Evolutionary conservation across 495 filamentous ascomycete genomes (phyloP), one percentile per base, ranked within the genome.

Genomic region (Xylaria curta): DNA sequence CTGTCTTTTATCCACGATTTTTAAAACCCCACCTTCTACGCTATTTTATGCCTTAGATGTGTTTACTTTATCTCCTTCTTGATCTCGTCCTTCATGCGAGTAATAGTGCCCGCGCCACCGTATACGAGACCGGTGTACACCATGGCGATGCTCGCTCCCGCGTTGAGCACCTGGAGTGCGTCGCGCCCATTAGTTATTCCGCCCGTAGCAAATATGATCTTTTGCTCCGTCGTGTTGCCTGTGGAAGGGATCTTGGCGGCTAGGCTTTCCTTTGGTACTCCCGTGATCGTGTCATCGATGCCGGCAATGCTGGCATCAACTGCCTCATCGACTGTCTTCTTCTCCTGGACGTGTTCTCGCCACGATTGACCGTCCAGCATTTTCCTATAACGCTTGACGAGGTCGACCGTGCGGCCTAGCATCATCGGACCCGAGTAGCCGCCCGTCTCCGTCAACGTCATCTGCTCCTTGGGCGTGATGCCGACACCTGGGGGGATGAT

Each of bases 341-440:
- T 76, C 28, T 69, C 72, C 61, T 78, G 74, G 17, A 49, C 49
- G 24, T 73, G 47, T 10, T 72, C 75, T 12, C 61, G 61, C 31
- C 82, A 79, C 6, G 81, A 76, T 66, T 81, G 79, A 42, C 78
- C 80, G 74, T 97, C 94, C 6, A 98, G 84, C 76, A 91, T 83
- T 56, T 86, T 86, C 42, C 94, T 87, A 80, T 98, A 98, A 67
- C 90, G 85, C 64, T 88, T 89, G 0, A 98, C 93, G 38, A 98
- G 83, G 9, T 85, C 83, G 49, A 94, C 79, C 2, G 93, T 97
- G 69, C 89, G 86, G 47, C 91, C 89, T 73, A 97, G 96, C 79
- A 97, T 86, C 79, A 91, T 91, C 3, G 95, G 96, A 15, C 96
- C 96, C 0, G 94, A 97, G 76, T 94, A 95, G 0, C 96, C 96